phyloP scores from a whole-genome alignment of 2,329 filamentous ascomycete genomes.

The Dactylellina sp. region DNA sequence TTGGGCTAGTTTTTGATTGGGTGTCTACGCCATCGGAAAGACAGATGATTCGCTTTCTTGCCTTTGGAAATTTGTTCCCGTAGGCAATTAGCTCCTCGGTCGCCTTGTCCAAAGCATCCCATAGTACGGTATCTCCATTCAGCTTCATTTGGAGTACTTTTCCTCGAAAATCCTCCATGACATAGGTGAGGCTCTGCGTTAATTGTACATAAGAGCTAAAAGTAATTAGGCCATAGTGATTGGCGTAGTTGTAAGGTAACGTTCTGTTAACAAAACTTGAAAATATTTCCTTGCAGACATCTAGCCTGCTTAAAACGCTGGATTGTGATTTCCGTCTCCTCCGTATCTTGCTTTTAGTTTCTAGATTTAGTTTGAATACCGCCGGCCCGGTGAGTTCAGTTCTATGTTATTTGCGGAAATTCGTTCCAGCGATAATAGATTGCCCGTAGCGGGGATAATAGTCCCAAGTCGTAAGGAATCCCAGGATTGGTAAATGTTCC shows the following conservation, averaged over 20 bases:
- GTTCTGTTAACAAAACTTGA: constrained; percentile 63
- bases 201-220: constrained; percentile 61
- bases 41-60: constrained; percentile 61
- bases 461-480: background rate
- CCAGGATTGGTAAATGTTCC: background rate
- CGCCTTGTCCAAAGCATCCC: constrained; percentile 63
- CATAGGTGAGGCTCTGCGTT: constrained; percentile 61
- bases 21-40: constrained; percentile 64
- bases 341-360: background rate
- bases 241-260: constrained; percentile 63
- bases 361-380: constrained; percentile 11
- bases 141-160: constrained; percentile 61
- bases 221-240: constrained; percentile 62
- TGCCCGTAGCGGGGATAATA: background rate
- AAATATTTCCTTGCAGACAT: constrained; percentile 64
- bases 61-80: constrained; percentile 61
- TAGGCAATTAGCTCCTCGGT: constrained; percentile 62
- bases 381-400: constrained; percentile 6
- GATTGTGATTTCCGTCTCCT: background rate
- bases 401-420: background rate
- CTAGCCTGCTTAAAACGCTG: constrained; percentile 55
- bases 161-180: constrained; percentile 63
- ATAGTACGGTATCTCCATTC: constrained; percentile 62
- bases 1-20: constrained; percentile 59
- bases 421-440: too few species aligned